Conservation (phyloP, 192 early-diverging fungal genomes). For the Ambispora gerdemannii region DNA sequence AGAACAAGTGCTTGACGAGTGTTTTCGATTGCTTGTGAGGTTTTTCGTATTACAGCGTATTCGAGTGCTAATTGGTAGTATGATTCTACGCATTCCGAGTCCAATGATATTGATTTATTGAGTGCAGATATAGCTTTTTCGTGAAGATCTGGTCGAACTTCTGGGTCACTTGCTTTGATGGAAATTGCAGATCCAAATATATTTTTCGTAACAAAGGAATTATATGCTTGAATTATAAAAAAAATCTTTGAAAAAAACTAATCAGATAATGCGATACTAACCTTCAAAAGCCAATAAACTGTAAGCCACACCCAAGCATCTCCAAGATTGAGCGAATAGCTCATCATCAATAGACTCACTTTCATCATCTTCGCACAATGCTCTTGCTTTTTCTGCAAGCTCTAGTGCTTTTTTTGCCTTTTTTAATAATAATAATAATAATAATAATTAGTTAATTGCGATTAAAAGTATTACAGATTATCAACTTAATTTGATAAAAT, state of each 20-base stretch:
- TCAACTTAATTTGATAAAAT: background rate
- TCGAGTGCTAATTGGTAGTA: conserved; percentile 69
- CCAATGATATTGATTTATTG: conserved; percentile 47
- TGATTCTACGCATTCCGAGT: conserved; percentile 51
- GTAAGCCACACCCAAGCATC: conserved; percentile 39
- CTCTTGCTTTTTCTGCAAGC: conserved; percentile 19
- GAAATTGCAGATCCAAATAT: background rate
- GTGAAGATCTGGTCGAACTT: conserved; percentile 60
- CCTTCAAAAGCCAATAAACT: conserved; percentile 41
- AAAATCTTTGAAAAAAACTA: no score
- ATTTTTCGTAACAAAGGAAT: background rate
- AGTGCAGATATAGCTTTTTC: conserved; percentile 55
- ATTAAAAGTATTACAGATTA: background rate
- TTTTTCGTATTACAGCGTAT: conserved; percentile 64
- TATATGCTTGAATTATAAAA: no score
- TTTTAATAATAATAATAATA: background rate
- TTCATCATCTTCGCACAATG: background rate
- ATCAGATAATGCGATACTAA: conserved; percentile 16
- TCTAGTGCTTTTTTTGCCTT: conserved; percentile 8
- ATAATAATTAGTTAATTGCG: background rate
- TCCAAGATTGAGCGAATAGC: conserved; percentile 32
- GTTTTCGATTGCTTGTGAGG: conserved; percentile 50
- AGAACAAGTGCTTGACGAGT: conserved; percentile 54
- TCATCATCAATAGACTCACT: background rate
- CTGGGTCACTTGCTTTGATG: conserved; percentile 55